These are phyloP conservation scores for Detonula confervacea DNA, from an alignment of 352 stramenopile genomes.

Conservation along the genomic window DNA sequence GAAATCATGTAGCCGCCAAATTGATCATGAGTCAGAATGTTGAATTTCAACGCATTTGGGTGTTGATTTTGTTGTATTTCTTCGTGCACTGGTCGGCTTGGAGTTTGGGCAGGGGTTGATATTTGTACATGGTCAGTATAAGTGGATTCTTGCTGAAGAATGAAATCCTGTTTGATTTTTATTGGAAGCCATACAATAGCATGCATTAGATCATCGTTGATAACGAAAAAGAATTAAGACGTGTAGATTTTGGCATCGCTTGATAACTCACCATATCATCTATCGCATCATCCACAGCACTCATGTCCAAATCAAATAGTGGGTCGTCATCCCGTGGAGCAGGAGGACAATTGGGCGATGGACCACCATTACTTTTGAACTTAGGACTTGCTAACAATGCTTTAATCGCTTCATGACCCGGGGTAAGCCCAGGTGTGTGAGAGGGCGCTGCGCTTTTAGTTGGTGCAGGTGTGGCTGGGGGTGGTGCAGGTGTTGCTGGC, in stretches of 20 bases:
- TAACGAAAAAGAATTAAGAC: no score
- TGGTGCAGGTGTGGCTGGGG: constrained; percentile 25
- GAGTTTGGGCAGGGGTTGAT: constrained; percentile 22
- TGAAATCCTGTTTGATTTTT: constrained; percentile 49
- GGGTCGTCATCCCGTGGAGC: constrained; percentile 61
- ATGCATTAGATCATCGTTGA: no score
- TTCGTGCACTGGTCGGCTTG: constrained; percentile 12
- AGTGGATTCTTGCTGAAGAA: constrained; percentile 51
- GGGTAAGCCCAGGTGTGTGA: constrained; percentile 18
- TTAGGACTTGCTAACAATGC: constrained; percentile 45
- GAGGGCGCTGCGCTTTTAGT: background rate
- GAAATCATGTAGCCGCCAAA: constrained; percentile 77
- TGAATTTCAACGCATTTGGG: constrained; percentile 72
- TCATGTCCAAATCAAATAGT: constrained; percentile 62
- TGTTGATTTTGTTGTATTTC: constrained; percentile 20
- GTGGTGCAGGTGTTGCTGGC: background rate
- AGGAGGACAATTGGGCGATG: constrained; percentile 30
- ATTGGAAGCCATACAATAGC: no score
- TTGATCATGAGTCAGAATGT: constrained; percentile 68
- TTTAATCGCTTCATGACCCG: constrained; percentile 39
- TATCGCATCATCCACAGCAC: constrained; percentile 67
- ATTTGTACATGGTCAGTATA: constrained; percentile 17
- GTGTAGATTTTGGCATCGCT: no score
- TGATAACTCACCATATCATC: constrained; percentile 59
- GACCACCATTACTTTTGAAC: constrained; percentile 10